A percentile compares a stretch with the other conserved stretches of the same genome.
Conservation (phyloP, 208 protist species). For the Trypanosoma rangeli region DNA sequence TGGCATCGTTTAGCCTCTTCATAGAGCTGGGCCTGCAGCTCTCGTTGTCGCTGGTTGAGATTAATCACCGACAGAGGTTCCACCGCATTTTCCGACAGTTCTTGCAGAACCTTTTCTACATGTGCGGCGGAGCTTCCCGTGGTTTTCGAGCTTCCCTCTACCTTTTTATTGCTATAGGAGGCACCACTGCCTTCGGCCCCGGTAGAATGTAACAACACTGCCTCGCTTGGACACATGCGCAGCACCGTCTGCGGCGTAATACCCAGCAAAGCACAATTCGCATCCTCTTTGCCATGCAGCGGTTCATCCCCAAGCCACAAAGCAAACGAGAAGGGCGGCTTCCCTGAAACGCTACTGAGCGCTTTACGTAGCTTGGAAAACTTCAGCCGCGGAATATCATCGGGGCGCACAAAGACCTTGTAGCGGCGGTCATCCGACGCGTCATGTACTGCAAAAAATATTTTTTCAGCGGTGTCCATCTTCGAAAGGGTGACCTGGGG, state of each 20-base stretch:
- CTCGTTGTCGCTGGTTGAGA: slow-evolving; percentile 23
- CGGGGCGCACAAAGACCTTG: slow-evolving; percentile 25
- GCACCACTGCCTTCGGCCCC: background rate
- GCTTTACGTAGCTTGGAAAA: slow-evolving; percentile 14
- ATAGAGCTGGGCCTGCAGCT: slow-evolving; percentile 17
- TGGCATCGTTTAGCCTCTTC: slow-evolving; percentile 22
- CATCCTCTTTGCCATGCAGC: slow-evolving; percentile 1
- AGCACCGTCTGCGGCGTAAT: slow-evolving; percentile 20
- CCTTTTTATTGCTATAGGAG: background rate
- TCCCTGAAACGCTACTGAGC: slow-evolving; percentile 4
- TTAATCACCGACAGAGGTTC: background rate
- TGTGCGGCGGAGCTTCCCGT: background rate
- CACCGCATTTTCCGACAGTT: background rate
- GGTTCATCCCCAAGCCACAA: slow-evolving; percentile 8
- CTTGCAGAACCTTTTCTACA: background rate
- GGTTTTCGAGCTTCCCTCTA: background rate
- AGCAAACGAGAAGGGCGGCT: slow-evolving; percentile 20
- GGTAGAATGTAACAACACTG: background rate
- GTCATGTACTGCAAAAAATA: slow-evolving; percentile 23
- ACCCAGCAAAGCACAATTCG: slow-evolving; percentile 7
- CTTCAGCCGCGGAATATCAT: slow-evolving; percentile 19
- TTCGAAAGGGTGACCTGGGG: background rate
- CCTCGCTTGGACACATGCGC: slow-evolving; percentile 4
- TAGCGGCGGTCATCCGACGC: slow-evolving; percentile 20
- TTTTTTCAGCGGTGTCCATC: slow-evolving; percentile 1